Conservation (phyloP, 352 stramenopile genomes). For the Globisporangium yorkense region DNA sequence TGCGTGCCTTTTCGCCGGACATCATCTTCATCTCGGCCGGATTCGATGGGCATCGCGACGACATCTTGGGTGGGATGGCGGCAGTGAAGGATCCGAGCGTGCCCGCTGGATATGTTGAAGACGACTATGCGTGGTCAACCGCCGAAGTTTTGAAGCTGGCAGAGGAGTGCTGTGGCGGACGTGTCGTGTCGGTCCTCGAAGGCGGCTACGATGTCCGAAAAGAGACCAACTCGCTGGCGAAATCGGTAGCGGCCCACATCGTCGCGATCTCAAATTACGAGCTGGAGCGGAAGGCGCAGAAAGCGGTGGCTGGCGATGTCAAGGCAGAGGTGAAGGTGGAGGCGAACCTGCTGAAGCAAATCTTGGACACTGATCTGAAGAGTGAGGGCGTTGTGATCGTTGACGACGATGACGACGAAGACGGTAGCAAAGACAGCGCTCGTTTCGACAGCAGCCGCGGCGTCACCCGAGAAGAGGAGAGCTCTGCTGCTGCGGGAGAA, state of each 20-base stretch:
- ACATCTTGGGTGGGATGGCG: constrained; percentile 73
- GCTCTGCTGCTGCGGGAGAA: neutral
- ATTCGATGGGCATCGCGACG: constrained; percentile 85
- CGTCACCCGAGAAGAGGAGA: neutral
- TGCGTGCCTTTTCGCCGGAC: constrained; percentile 64
- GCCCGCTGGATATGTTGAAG: constrained; percentile 74
- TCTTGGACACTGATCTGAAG: constrained; percentile 46
- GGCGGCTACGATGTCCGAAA: constrained; percentile 78
- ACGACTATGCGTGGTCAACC: constrained; percentile 80
- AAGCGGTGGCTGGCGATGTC: neutral
- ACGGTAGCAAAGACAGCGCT: constrained; percentile 10
- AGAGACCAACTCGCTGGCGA: constrained; percentile 79
- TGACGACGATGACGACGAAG: constrained; percentile 36
- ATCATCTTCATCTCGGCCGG: constrained; percentile 87
- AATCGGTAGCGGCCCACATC: constrained; percentile 76
- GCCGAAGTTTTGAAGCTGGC: constrained; percentile 72
- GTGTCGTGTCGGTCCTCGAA: constrained; percentile 82
- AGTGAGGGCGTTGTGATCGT: constrained; percentile 47
- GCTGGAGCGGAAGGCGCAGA: constrained; percentile 17
- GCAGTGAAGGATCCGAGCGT: constrained; percentile 74
- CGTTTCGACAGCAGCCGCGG: neutral
- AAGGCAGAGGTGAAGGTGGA: constrained; percentile 29
- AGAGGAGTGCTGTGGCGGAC: constrained; percentile 69
- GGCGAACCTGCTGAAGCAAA: constrained; percentile 34
- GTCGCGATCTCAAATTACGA: constrained; percentile 65